A percentile compares a stretch with the other conserved stretches of the same genome.
Evolutionary conservation across 1,284 basidiomycete genomes (phyloP).

Genomic region (Fomitopsis palustris): DNA sequence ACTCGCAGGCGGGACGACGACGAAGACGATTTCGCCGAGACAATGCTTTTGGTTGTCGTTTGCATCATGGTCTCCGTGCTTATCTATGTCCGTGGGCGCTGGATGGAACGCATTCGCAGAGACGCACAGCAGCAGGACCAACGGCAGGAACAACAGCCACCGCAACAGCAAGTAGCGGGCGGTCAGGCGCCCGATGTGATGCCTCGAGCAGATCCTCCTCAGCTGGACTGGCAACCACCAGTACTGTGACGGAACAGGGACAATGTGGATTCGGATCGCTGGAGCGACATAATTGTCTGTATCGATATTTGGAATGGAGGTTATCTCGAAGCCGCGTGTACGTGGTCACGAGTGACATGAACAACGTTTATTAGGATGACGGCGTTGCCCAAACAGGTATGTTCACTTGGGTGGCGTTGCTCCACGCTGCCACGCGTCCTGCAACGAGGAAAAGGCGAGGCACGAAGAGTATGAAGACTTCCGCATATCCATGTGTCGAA

Average conservation of each 20-base stretch:
- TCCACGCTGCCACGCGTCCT: not conserved
- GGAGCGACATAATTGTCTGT: not conserved
- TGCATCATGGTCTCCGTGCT: conserved; percentile 64
- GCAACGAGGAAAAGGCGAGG: conserved; percentile 1
- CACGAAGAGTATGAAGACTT: not conserved
- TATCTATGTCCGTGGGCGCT: conserved; percentile 68
- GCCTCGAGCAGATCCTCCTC: not conserved
- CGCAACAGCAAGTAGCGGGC: conserved; percentile 4
- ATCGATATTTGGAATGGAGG: conserved; percentile 1
- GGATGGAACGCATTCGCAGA: conserved; percentile 63
- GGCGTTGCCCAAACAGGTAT: not conserved
- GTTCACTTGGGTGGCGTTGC: not conserved
- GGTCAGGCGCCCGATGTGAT: not conserved
- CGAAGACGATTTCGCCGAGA: conserved; percentile 67
- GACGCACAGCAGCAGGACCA: conserved; percentile 37
- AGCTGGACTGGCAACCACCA: conserved; percentile 1
- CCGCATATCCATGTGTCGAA: not conserved
- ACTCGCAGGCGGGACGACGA: conserved; percentile 56
- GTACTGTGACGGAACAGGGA: not conserved
- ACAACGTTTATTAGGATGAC: not conserved
- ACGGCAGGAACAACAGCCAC: conserved; percentile 23
- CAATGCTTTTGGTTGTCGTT: conserved; percentile 62
- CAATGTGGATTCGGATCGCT: not conserved
- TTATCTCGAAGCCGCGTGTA: not conserved
- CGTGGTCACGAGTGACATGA: not conserved